Evolutionary conservation across 352 stramenopile genomes (phyloP), one percentile per base, ranked within the genome.

Genomic region (Phytophthora capsici): DNA sequence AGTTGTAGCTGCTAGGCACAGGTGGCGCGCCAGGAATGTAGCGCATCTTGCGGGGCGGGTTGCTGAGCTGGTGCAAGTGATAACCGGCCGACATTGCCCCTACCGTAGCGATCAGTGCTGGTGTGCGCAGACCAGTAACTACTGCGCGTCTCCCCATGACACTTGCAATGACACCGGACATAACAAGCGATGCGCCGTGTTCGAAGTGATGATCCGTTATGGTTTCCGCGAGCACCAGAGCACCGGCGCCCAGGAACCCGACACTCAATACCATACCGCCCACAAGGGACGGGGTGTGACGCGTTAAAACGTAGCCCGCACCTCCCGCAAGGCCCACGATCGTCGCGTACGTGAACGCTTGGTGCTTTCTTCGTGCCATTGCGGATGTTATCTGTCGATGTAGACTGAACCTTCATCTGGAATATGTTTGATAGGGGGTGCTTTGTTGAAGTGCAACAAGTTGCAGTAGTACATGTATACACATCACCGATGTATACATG

Each of bases 131-230:
- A 0, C 78, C 70, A 48, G 83, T 87, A 38, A 82, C 43, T 40
- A 79, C 46, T 14, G 85, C 82, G 47, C 81, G 81, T 14, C 71
- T 63, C 2, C 69, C 73, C 77, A 84, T 89, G 46, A 93, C 73
- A 19, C 73, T 71, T 3, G 81, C 66, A 63, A 93, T 88, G 58
- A 93, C 34, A 1, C 77, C 69, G 12, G 85, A 91, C 85, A 93
- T 93, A 38, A 70, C 67, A 28, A 89, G 60, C 28, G 79, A 86
- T 30, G 85, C 91, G 54, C 77, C 71, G 58, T 93, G 85, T 36
- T 75, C 67, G 55, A 93, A 93, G 34, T 81, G 76, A 53, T 91
- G 77, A 32, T 93, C 80, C 22, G 73, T 81, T 70, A 93, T 93
- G 14, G 75, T 78, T 37, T 91, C 83, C 1, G 80, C 88, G 30